phyloP scores from a whole-genome alignment of 208 protist species.

The Tritrichomonas foetus region DNA sequence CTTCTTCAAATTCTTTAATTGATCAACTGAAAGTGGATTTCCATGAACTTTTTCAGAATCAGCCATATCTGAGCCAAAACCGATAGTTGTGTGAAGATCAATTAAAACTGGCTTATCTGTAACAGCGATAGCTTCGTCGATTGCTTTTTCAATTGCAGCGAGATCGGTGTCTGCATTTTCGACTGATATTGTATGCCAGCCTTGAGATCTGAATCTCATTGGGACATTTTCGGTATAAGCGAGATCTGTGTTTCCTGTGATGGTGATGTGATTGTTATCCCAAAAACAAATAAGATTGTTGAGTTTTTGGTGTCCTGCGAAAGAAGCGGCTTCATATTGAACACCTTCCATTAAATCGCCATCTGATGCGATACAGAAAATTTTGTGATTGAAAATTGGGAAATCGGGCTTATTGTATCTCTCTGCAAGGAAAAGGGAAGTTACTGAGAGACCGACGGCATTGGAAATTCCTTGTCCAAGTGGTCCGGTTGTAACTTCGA shows the following conservation, averaged over 20 bases:
- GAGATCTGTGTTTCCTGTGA: constrained; percentile 71
- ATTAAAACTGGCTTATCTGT: constrained; percentile 86
- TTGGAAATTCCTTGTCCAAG: constrained; percentile 92
- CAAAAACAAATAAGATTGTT: constrained; percentile 66
- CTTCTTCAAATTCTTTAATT: constrained; percentile 77
- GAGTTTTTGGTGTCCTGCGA: constrained; percentile 64
- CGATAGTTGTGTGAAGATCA: constrained; percentile 71
- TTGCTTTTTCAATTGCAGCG: constrained; percentile 69
- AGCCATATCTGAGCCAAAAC: constrained; percentile 76
- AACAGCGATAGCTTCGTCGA: constrained; percentile 42
- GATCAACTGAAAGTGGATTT: constrained; percentile 82
- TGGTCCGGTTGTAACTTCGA: constrained; percentile 98
- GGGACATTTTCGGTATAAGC: constrained; percentile 88
- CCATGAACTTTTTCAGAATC: constrained; percentile 90
- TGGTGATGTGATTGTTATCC: constrained; percentile 66
- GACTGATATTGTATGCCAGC: constrained; percentile 88
- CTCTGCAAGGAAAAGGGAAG: constrained; percentile 61
- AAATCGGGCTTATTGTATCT: constrained; percentile 84
- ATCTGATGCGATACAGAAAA: constrained; percentile 95
- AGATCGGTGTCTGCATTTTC: constrained; percentile 79
- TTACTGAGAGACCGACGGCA: constrained; percentile 46
- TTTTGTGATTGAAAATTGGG: constrained; percentile 83
- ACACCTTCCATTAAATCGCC: constrained; percentile 85
- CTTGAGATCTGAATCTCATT: constrained; percentile 81
- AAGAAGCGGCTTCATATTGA: constrained; percentile 59